Percentiles rank a stretch among this genome's conserved stretches.
These are phyloP conservation scores for Colletotrichum tamarilloi DNA, from an alignment of 2,329 filamentous ascomycete species.

Conservation along the genomic window DNA sequence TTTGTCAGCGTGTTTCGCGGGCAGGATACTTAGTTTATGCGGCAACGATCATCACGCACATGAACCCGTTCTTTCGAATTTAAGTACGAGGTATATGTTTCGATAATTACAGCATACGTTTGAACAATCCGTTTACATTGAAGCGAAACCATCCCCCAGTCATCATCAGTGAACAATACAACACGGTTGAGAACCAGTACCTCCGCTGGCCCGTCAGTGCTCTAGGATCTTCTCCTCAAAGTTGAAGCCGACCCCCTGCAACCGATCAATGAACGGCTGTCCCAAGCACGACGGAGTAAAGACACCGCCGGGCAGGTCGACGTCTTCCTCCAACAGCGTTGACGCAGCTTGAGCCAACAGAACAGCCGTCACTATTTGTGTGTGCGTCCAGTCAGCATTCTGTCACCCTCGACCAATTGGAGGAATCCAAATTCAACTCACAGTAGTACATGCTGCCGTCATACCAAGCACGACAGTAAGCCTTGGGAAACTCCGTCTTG, in stretches of 20 bases:
- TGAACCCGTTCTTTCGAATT: not conserved
- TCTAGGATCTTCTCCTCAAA: constrained; percentile 65
- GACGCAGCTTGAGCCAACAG: constrained; percentile 73
- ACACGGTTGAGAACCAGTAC: constrained; percentile 23
- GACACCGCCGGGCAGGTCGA: constrained; percentile 72
- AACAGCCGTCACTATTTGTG: constrained; percentile 69
- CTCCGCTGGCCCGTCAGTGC: not conserved
- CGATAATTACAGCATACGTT: not conserved
- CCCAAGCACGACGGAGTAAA: constrained; percentile 80
- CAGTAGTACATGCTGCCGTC: constrained; percentile 73
- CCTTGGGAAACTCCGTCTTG: constrained; percentile 55
- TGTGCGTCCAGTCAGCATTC: constrained; percentile 9
- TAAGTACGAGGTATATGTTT: not conserved
- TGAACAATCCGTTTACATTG: not conserved
- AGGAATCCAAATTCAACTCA: constrained; percentile 60
- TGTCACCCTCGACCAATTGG: not conserved
- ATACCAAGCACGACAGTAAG: constrained; percentile 65
- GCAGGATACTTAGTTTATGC: not conserved
- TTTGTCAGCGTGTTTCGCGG: not conserved
- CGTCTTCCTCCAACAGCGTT: constrained; percentile 72
- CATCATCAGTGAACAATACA: not conserved
- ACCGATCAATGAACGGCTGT: constrained; percentile 71
- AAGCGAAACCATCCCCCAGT: not conserved
- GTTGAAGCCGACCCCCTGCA: constrained; percentile 71
- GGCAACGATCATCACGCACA: not conserved